phyloP scores from a whole-genome alignment of 306 rosid species.

The Prosopis cineraria region DNA sequence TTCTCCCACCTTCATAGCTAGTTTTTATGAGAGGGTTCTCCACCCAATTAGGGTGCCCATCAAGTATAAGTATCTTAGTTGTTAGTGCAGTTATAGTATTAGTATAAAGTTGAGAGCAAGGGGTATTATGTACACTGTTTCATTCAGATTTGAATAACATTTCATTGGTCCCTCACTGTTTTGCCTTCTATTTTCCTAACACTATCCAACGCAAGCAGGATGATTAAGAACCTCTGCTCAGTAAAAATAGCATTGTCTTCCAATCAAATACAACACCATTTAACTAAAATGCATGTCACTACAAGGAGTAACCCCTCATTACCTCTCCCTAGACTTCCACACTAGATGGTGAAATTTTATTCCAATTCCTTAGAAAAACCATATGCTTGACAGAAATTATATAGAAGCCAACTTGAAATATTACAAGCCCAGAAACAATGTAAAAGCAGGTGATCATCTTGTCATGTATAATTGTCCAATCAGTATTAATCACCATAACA shows the following conservation, averaged over 20 bases:
- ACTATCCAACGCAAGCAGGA: not conserved
- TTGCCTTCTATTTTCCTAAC: not conserved
- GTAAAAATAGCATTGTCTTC: not conserved
- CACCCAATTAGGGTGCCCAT: not conserved
- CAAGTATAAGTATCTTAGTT: not conserved
- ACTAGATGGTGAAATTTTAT: not conserved
- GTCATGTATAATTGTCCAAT: not conserved
- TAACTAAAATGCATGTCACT: not conserved
- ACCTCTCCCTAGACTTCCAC: not conserved
- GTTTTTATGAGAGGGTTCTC: not conserved
- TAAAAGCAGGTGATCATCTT: not conserved
- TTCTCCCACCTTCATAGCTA: not conserved
- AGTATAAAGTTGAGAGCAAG: not conserved
- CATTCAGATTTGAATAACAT: not conserved
- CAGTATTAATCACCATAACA: not conserved
- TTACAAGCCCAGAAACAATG: not conserved
- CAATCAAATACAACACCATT: not conserved
- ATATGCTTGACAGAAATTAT: not conserved
- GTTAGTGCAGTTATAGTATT: not conserved
- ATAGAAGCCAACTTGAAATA: not conserved
- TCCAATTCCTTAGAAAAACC: not conserved
- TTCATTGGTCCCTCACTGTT: not conserved
- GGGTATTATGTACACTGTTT: not conserved
- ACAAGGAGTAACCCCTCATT: not conserved
- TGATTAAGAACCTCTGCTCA: not conserved